Base-by-base conservation (phyloP, 1,284 basidiomycete genomes). In the Puccinia brachypodii region DNA sequence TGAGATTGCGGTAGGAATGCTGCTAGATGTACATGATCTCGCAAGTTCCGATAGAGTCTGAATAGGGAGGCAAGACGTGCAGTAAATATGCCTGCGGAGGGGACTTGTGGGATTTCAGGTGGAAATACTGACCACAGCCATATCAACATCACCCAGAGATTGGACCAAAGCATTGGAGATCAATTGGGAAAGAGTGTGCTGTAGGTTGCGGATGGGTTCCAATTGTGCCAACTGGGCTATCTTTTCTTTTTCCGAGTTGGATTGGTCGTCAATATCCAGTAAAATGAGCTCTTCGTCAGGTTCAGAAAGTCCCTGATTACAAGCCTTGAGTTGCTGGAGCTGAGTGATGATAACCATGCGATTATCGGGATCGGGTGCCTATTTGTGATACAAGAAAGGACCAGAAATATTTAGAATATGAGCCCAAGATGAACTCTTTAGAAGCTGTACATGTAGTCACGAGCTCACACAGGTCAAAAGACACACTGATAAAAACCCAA, bases 281-380 rank as follows among this genome's bases (percentile, higher is more conserved):
- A 84, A 83, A 56, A 85, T 72, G 1, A 85, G 77, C 31, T 85
- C 85, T 25, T 82, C 83, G 40, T 86, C 85, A 1, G 85, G 85
- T 14, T 85, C 83, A 3, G 84, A 82, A 13, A 86, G 83, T 1
- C 85, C 85, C 25, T 84, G 82, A 1, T 85, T 82, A 31, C 83
- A 83, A 9, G 84, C 83, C 0, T 84, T 83, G 38, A 86, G 83
- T 75, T 84, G 85, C 25, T 76, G 50, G 16, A 86, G 82, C 50
- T 86, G 85, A 36, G 84, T 82, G n/a, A 84, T 60, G 53, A 69
- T 76, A 1, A 83, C 47, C 6, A 83, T 73, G 25, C 82, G 83
- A 3, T 83, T 81, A 38, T 78, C 60, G 14, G 76, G 42, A 56
- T 78, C 76, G 40, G 47, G 64, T 47, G 76, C 66, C 76, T 78